Conservation (phyloP, 2,329 filamentous ascomycete species). For the Talaromyces albobiverticillius region DNA sequence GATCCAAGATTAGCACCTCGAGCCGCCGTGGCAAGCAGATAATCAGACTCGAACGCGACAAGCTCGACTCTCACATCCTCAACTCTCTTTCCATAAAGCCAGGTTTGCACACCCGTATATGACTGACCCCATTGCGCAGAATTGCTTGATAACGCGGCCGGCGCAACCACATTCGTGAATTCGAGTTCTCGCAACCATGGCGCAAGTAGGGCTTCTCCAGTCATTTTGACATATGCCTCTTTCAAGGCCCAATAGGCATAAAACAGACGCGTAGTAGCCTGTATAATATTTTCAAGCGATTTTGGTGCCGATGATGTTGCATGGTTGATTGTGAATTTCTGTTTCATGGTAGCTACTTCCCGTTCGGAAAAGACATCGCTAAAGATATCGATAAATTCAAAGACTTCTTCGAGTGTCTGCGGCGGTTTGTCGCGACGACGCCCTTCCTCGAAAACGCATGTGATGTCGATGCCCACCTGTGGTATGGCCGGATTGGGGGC, state of each 20-base stretch:
- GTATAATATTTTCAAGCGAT: slow-evolving; percentile 43
- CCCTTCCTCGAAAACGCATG: slow-evolving; percentile 57
- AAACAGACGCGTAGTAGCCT: slow-evolving; percentile 58
- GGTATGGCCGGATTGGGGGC: slow-evolving; percentile 20
- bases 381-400: slow-evolving; percentile 60
- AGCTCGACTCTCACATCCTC: slow-evolving; percentile 57
- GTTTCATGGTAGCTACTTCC: slow-evolving; percentile 56
- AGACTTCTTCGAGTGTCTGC: slow-evolving; percentile 49
- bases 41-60: slow-evolving; percentile 57
- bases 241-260: slow-evolving; percentile 65
- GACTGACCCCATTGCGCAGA: slow-evolving; percentile 31
- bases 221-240: slow-evolving; percentile 66
- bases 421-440: slow-evolving; percentile 47
- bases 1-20: slow-evolving; percentile 34
- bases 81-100: slow-evolving; percentile 46
- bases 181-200: slow-evolving; percentile 60
- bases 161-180: slow-evolving; percentile 57
- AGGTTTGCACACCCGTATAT: slow-evolving; percentile 47
- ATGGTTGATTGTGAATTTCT: too few species aligned
- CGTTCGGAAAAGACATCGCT: slow-evolving; percentile 56
- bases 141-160: slow-evolving; percentile 24
- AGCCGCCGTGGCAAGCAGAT: slow-evolving; percentile 57
- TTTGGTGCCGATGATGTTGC: slow-evolving; percentile 24
- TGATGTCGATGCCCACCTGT: slow-evolving; percentile 60
- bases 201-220: slow-evolving; percentile 61